phyloP scores from a whole-genome alignment of 371 early-diverging fungal genomes.

The Mortierella sp. region DNA sequence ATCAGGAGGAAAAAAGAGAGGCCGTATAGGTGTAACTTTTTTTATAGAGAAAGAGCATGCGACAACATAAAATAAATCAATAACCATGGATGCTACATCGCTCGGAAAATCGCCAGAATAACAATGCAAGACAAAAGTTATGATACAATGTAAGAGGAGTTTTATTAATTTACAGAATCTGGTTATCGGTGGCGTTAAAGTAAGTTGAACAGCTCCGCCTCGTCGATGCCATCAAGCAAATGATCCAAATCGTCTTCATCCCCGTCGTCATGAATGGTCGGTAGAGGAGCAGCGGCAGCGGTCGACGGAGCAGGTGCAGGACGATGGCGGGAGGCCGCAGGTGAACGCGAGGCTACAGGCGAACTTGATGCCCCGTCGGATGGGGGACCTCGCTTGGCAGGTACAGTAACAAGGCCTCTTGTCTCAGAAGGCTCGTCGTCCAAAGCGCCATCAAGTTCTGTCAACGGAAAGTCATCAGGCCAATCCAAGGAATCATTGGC shows the following conservation, averaged over 20 bases:
- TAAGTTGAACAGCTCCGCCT: slow-evolving; percentile 32
- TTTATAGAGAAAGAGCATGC: no score
- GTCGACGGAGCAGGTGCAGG: background rate
- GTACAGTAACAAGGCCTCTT: background rate
- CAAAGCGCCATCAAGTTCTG: slow-evolving; percentile 20
- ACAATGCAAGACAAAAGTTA: background rate
- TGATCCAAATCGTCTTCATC: slow-evolving; percentile 42
- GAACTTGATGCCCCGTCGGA: background rate
- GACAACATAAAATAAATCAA: no score
- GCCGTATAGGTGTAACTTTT: background rate
- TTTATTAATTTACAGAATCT: background rate
- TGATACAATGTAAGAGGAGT: background rate
- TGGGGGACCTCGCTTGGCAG: background rate
- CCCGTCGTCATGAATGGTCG: background rate
- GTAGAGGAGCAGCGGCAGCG: background rate
- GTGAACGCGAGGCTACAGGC: background rate
- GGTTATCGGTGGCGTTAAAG: slow-evolving; percentile 15
- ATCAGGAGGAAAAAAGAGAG: background rate
- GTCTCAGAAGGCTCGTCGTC: slow-evolving; percentile 17
- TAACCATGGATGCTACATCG: background rate
- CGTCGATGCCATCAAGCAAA: slow-evolving; percentile 47
- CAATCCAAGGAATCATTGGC: slow-evolving; percentile 26
- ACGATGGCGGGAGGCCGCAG: background rate
- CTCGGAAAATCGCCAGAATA: background rate
- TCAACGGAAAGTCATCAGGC: slow-evolving; percentile 30